Percentiles rank a stretch among this genome's conserved stretches.
Conservation (phyloP, 2,329 filamentous ascomycete genomes). For the Microascus cirrosus region DNA sequence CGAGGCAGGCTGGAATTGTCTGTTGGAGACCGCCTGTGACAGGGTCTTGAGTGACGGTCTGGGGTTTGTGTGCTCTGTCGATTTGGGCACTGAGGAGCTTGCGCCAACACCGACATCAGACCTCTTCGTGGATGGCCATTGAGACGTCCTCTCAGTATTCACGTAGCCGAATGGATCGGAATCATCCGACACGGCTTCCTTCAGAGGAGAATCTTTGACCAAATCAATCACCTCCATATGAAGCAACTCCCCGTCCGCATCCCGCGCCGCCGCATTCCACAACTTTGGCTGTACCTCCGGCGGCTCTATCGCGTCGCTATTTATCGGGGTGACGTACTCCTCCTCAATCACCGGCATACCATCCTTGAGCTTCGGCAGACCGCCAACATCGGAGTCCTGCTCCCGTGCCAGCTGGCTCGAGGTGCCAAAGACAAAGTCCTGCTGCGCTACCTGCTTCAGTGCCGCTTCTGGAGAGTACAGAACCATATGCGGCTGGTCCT, state of each 20-base stretch:
- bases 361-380: constrained; percentile 5
- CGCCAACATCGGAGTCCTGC: constrained; percentile 46
- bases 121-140: neutral
- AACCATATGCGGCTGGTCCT: constrained; percentile 15
- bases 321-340: constrained; percentile 24
- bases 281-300: constrained; percentile 29
- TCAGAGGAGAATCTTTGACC: constrained; percentile 23
- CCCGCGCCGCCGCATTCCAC: constrained; percentile 62
- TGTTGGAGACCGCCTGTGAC: neutral
- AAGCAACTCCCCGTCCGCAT: constrained; percentile 52
- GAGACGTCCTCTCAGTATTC: neutral
- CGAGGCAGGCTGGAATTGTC: neutral
- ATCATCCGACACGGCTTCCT: constrained; percentile 11
- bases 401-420: constrained; percentile 71
- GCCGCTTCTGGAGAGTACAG: constrained; percentile 62
- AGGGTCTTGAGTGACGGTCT: neutral
- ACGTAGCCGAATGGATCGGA: constrained; percentile 28
- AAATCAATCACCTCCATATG: constrained; percentile 53
- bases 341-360: constrained; percentile 13
- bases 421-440: constrained; percentile 76
- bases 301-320: constrained; percentile 24
- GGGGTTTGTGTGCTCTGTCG: neutral
- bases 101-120: neutral
- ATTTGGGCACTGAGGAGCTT: neutral
- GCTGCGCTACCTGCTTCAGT: constrained; percentile 50